A percentile compares a stretch with the other conserved stretches of the same genome.
phyloP scores from a whole-genome alignment of 805 yeast genomes.

The Metschnikowia aberdeeniae region DNA sequence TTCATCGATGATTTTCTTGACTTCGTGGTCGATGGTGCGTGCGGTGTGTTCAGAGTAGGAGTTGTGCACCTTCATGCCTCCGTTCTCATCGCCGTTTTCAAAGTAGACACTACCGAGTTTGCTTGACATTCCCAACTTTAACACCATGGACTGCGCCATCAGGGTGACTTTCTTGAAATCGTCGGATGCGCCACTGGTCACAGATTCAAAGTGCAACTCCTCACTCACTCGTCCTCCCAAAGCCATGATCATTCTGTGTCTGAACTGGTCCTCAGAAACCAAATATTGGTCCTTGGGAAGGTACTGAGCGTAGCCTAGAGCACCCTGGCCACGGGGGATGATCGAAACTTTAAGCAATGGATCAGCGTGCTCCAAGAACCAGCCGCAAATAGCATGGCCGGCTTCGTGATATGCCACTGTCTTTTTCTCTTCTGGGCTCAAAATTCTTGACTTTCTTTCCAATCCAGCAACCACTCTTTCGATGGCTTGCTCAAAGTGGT shows the following conservation, averaged over 20 bases:
- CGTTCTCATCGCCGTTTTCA: constrained; percentile 61
- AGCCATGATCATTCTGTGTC: constrained; percentile 93
- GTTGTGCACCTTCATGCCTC: constrained; percentile 54
- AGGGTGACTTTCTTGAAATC: constrained; percentile 94
- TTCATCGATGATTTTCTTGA: constrained; percentile 69
- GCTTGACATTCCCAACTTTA: constrained; percentile 85
- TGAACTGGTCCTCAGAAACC: constrained; percentile 69
- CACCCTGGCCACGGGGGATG: constrained; percentile 95
- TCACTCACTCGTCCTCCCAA: constrained; percentile 96
- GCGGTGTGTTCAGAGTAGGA: constrained; percentile 90
- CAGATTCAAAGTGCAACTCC: constrained; percentile 86
- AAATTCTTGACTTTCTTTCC: constrained; percentile 80
- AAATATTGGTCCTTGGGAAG: constrained; percentile 89
- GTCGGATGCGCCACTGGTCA: constrained; percentile 93
- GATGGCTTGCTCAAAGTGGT: constrained; percentile 92
- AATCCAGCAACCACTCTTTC: constrained; percentile 97
- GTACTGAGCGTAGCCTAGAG: constrained; percentile 96
- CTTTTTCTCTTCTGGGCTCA: constrained; percentile 80
- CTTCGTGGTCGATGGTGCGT: constrained; percentile 74
- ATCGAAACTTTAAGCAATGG: constrained; percentile 94
- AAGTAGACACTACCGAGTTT: constrained; percentile 81
- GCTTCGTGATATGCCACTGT: constrained; percentile 98
- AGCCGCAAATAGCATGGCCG: constrained; percentile 98
- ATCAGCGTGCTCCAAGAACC: constrained; percentile 89
- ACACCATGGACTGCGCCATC: constrained; percentile 92